These are phyloP conservation scores for Pythium myriotylum DNA, from an alignment of 352 stramenopile genomes.

Conservation along the genomic window DNA sequence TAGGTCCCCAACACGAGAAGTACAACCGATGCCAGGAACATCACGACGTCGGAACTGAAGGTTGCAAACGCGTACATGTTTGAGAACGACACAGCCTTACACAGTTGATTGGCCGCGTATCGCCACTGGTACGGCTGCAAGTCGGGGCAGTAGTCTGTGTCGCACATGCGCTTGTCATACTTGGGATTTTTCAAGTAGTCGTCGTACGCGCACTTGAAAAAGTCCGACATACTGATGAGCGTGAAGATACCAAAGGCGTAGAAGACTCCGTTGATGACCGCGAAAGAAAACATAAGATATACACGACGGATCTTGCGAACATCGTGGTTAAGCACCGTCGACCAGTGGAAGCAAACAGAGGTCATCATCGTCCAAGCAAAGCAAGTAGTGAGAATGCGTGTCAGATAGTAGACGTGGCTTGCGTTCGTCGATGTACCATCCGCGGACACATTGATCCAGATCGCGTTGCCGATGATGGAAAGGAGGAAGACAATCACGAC, in stretches of 20 bases:
- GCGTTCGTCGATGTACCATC: conserved; percentile 44
- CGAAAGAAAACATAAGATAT: conserved; percentile 60
- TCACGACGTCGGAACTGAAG: conserved; percentile 54
- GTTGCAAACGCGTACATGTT: conserved; percentile 60
- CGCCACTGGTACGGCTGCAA: conserved; percentile 82
- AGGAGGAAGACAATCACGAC: conserved; percentile 76
- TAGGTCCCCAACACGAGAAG: conserved; percentile 70
- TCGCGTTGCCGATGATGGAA: conserved; percentile 73
- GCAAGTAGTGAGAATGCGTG: conserved; percentile 65
- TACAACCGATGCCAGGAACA: conserved; percentile 61
- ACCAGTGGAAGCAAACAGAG: conserved; percentile 86
- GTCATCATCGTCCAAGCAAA: conserved; percentile 89
- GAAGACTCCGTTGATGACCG: conserved; percentile 65
- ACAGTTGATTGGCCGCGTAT: conserved; percentile 66
- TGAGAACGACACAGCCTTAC: conserved; percentile 67
- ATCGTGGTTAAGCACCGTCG: conserved; percentile 70
- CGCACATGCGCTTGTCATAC: conserved; percentile 66
- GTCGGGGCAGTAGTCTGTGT: conserved; percentile 78
- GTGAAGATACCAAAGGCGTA: conserved; percentile 70
- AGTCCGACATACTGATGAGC: conserved; percentile 70
- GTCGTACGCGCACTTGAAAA: conserved; percentile 87
- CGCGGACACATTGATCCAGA: conserved; percentile 80
- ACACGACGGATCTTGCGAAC: conserved; percentile 55
- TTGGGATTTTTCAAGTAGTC: conserved; percentile 87
- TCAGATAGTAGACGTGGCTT: conserved; percentile 76